Percentiles rank a stretch among this genome's conserved stretches.
phyloP scores from a whole-genome alignment of 768 basidiomycete genomes.

The Thelephora aurantiotincta region DNA sequence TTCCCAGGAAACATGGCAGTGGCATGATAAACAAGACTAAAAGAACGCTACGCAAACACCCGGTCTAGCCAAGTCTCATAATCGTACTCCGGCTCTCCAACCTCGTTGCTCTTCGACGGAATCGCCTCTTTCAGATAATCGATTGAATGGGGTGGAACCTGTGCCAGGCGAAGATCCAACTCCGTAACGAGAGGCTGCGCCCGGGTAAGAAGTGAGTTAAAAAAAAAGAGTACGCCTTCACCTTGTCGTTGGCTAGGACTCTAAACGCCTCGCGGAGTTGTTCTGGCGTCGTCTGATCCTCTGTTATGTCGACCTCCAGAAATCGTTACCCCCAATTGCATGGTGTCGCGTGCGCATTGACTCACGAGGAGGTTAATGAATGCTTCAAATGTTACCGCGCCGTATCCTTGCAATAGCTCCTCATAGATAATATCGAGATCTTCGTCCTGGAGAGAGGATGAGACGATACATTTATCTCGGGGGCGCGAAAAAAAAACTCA shows the following conservation, averaged over 20 bases:
- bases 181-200: slow-evolving; percentile 84
- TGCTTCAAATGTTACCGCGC: slow-evolving; percentile 84
- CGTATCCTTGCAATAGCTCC: slow-evolving; percentile 67
- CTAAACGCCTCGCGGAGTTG: slow-evolving; percentile 91
- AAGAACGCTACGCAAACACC: slow-evolving; percentile 42
- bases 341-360: slow-evolving; percentile 2
- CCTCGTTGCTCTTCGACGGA: slow-evolving; percentile 40
- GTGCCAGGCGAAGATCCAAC: slow-evolving; percentile 75
- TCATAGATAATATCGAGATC: slow-evolving; percentile 78
- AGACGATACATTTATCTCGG: neutral
- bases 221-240: slow-evolving; percentile 15
- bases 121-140: slow-evolving; percentile 76
- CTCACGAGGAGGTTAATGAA: slow-evolving; percentile 86
- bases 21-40: too few relatives aligned
- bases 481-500: slow-evolving; percentile 17
- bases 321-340: neutral
- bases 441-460: slow-evolving; percentile 41
- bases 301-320: slow-evolving; percentile 79
- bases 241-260: slow-evolving; percentile 84
- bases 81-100: slow-evolving; percentile 58
- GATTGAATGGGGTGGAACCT: slow-evolving; percentile 60
- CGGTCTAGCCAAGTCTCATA: slow-evolving; percentile 74
- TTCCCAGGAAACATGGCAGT: slow-evolving; percentile 2
- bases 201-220: slow-evolving; percentile 1
- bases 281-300: slow-evolving; percentile 88